phyloP scores from a whole-genome alignment of 176 grass and related monocot genomes.

The Pharus latifolius region DNA sequence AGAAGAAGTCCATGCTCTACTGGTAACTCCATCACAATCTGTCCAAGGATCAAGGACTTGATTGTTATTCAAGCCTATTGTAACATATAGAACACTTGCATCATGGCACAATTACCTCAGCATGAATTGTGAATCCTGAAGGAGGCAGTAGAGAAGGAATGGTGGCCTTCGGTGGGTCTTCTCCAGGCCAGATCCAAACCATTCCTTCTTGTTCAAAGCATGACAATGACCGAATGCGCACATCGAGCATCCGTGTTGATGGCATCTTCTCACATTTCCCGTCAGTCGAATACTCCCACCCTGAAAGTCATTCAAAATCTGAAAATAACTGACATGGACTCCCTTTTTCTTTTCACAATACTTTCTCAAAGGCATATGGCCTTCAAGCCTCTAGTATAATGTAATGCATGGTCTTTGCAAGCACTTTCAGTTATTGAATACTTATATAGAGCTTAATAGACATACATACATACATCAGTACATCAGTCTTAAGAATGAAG shows the following conservation, averaged over 20 bases:
- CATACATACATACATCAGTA: no score
- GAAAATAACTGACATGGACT: conserved; percentile 1
- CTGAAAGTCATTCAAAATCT: conserved; percentile 32
- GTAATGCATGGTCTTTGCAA: not conserved
- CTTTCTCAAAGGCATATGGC: not conserved
- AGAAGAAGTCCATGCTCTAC: conserved; percentile 90
- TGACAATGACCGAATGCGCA: conserved; percentile 64
- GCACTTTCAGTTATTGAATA: not conserved
- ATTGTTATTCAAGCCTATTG: not conserved
- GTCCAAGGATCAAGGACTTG: conserved; percentile 9
- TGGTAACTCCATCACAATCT: conserved; percentile 96
- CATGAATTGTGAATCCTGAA: conserved; percentile 76
- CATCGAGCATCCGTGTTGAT: conserved; percentile 68
- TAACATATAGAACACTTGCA: not conserved
- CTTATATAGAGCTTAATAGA: no score
- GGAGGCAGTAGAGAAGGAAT: conserved; percentile 86
- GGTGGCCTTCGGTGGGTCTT: conserved; percentile 44
- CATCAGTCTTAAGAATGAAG: no score
- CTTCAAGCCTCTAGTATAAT: not conserved
- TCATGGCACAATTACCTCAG: conserved; percentile 44
- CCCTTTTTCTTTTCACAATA: not conserved
- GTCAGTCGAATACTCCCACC: conserved; percentile 92
- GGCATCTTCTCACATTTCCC: conserved; percentile 99
- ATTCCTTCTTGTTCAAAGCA: conserved; percentile 98
- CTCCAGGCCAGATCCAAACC: conserved; percentile 96